These are phyloP conservation scores for Rubus parviflorus DNA, from an alignment of 306 rosid genomes.

Conservation along the genomic window DNA sequence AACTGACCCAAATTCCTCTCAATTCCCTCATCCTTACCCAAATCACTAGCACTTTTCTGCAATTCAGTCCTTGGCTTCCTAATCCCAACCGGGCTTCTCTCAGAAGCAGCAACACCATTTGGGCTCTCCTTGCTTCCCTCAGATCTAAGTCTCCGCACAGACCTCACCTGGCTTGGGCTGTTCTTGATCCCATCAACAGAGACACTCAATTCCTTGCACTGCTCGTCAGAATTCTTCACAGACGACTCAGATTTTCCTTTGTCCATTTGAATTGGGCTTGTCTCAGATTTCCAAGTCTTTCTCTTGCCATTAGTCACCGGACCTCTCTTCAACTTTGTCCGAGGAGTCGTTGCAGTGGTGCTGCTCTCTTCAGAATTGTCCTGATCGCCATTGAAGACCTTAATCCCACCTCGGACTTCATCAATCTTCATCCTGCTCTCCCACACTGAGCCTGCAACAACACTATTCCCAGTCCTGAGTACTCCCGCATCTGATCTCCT, in stretches of 20 bases:
- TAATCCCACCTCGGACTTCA: conserved; percentile 73
- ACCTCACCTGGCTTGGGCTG: conserved; percentile 34
- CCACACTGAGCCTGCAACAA: conserved; percentile 82
- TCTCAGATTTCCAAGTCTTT: conserved; percentile 66
- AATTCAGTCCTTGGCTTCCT: conserved; percentile 51
- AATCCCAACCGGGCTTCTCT: conserved; percentile 33
- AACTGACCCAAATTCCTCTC: conserved; percentile 34
- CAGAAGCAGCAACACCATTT: conserved; percentile 22
- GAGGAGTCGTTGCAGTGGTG: conserved; percentile 14
- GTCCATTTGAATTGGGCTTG: conserved; percentile 29
- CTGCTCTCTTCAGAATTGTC: conserved; percentile 30
- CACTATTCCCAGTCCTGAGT: conserved; percentile 29
- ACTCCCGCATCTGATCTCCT: conserved; percentile 30
- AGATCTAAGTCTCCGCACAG: conserved; percentile 45
- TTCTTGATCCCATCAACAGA: conserved; percentile 49
- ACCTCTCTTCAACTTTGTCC: conserved; percentile 35
- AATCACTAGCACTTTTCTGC: conserved; percentile 20
- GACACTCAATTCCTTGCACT: conserved; percentile 33
- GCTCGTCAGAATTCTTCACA: conserved; percentile 40
- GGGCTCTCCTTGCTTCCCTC: conserved; percentile 38
- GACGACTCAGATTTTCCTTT: conserved; percentile 36
- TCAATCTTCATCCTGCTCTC: conserved; percentile 82
- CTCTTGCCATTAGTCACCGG: conserved; percentile 47
- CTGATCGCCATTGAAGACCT: conserved; percentile 63
- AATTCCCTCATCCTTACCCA: conserved; percentile 26